Conservation (phyloP, 257 asterid species). For the Nicotiana paniculata region DNA sequence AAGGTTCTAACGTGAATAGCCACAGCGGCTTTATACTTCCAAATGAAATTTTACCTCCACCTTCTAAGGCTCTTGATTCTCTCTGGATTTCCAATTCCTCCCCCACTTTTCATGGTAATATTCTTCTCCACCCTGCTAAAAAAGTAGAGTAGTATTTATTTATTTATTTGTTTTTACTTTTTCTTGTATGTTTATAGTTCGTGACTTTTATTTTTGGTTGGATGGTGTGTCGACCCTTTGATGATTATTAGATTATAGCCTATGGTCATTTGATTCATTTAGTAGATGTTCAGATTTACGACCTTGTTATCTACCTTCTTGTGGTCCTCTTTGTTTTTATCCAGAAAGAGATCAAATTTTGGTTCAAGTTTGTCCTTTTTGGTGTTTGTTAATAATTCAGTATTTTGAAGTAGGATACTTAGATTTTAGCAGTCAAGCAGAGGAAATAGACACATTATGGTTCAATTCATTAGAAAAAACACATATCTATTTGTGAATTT, state of each 20-base stretch:
- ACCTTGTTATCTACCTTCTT: too few relatives aligned
- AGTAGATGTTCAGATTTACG: too few relatives aligned
- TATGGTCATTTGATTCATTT: too few relatives aligned
- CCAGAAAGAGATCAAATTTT: neutral
- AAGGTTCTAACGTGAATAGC: conserved; percentile 29
- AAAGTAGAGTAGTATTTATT: too few relatives aligned
- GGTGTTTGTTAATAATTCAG: neutral
- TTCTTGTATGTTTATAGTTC: neutral
- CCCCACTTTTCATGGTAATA: conserved; percentile 58
- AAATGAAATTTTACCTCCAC: conserved; percentile 33
- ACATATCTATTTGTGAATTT: neutral
- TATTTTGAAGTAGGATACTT: neutral
- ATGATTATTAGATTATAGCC: neutral
- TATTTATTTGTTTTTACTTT: neutral
- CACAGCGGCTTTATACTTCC: conserved; percentile 25
- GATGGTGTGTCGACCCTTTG: neutral
- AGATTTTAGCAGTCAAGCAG: neutral
- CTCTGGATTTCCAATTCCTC: conserved; percentile 52
- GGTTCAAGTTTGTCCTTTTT: neutral
- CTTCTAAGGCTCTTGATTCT: conserved; percentile 56
- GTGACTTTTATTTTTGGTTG: neutral
- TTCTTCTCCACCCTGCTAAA: neutral
- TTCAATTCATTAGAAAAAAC: neutral
- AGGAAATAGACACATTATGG: neutral
- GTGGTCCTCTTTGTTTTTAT: too few relatives aligned